Conservation (phyloP, 805 yeast species). For the Spathaspora sp. region DNA sequence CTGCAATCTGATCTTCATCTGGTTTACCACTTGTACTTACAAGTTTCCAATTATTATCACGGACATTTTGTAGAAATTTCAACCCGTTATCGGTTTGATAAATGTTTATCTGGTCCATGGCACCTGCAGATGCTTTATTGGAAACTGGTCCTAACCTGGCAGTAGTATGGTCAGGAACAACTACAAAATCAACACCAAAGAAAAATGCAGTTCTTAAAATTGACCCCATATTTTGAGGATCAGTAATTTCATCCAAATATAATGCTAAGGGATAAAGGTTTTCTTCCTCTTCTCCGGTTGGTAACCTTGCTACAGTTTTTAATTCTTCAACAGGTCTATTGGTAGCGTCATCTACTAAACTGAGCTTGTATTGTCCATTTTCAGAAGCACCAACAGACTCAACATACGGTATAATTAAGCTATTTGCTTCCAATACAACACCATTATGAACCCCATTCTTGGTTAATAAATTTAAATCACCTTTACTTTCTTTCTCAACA, state of each 20-base stretch:
- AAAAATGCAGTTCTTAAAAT: constrained; percentile 75
- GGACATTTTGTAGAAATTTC: constrained; percentile 54
- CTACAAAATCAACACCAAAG: constrained; percentile 78
- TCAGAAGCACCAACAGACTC: constrained; percentile 24
- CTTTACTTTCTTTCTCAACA: constrained; percentile 35
- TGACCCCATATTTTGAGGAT: constrained; percentile 87
- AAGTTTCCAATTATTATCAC: constrained; percentile 65
- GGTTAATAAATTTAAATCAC: constrained; percentile 57
- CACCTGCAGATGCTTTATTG: constrained; percentile 80
- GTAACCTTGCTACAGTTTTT: constrained; percentile 13
- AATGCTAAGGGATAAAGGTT: constrained; percentile 57
- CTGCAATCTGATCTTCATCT: constrained; percentile 15
- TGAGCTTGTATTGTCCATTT: constrained; percentile 12
- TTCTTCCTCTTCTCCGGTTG: not conserved
- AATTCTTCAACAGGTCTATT: constrained; percentile 8
- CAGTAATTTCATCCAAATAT: constrained; percentile 74
- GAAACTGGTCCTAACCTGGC: constrained; percentile 77
- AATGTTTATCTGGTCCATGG: constrained; percentile 68
- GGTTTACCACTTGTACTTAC: constrained; percentile 53
- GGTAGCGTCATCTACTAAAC: constrained; percentile 15
- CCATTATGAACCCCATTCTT: constrained; percentile 79
- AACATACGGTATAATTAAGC: constrained; percentile 35
- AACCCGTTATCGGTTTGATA: constrained; percentile 57
- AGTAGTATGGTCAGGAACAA: constrained; percentile 64
- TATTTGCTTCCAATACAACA: constrained; percentile 64